Base-by-base conservation (phyloP, 1,284 basidiomycete genomes). In the Papiliotrema flavescens region DNA sequence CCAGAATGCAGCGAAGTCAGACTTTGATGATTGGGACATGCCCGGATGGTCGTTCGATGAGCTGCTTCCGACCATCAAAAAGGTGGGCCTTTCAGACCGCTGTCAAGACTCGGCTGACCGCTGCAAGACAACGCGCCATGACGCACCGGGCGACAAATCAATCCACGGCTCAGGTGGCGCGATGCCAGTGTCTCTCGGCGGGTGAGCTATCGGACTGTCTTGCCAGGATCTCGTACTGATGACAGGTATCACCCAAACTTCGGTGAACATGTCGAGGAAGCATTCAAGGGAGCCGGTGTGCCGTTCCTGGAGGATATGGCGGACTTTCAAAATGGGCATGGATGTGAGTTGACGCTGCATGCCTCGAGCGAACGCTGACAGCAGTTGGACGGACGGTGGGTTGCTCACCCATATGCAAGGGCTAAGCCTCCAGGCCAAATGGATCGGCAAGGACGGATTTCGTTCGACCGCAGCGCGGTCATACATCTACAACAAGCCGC, bases 41-140 rank as follows among this genome's bases (percentile, higher is more conserved):
- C 54, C 50, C 15, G 54, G 54, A 32, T 56, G 54, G 54, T 46
- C 49, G 11, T 56, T 56, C 28, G 46, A 37, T 22, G 54, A 56
- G 23, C 50, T 56, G 19, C 34, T 24, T 15, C 54, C 52, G 22
- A 22, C 49, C 17, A 54, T 54, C 47, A 20, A 43, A 28, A 49
- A 48, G 51, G 55, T 53, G 42, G 14, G 51, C 22, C 5, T 8
- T 28, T 3, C 20, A 6, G 3, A 17, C n/a, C 45, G 15, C 26
- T 20, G 3, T 4, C 39, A 17, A 17, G 20, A 44, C 3, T 3
- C 5, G 23, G 6, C 14, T 44, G 7, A 22, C 28, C 19, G 45
- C 28, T 14, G 6, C 36, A 7, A 49, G 47, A 37, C 47, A n/a
- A 26, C 26, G 19, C 17, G 24, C 14, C 37, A 37, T 19, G 19